phyloP scores from a whole-genome alignment of 306 rosid species.

The Dalbergia cochinchinensis region DNA sequence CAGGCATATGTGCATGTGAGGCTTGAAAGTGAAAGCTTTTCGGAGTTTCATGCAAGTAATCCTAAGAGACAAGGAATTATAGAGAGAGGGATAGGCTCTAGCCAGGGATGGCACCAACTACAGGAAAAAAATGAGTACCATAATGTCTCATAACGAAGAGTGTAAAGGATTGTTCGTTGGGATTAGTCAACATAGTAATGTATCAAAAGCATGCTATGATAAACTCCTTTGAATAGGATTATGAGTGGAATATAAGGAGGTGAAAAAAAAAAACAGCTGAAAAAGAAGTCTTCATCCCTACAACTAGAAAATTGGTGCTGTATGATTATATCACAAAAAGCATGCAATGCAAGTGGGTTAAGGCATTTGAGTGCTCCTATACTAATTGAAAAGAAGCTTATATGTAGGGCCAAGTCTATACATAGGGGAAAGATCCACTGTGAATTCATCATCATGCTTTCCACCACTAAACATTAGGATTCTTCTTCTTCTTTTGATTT shows the following conservation, averaged over 20 bases:
- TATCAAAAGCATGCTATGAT: constrained; percentile 76
- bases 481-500: constrained; percentile 57
- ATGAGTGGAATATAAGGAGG: not conserved
- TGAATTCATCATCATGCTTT: constrained; percentile 69
- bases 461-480: constrained; percentile 69
- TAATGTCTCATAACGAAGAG: constrained; percentile 50
- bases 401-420: constrained; percentile 45
- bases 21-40: constrained; percentile 49
- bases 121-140: constrained; percentile 44
- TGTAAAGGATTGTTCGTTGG: constrained; percentile 65
- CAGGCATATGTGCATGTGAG: constrained; percentile 44
- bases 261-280: constrained; percentile 30
- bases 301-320: constrained; percentile 49
- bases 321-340: constrained; percentile 58
- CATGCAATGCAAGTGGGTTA: constrained; percentile 66
- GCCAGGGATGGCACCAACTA: constrained; percentile 55
- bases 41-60: constrained; percentile 65
- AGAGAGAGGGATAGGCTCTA: constrained; percentile 34
- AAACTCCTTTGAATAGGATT: constrained; percentile 59
- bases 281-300: constrained; percentile 29
- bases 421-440: constrained; percentile 55
- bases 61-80: constrained; percentile 53
- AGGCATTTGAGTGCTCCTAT: constrained; percentile 51
- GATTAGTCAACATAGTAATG: constrained; percentile 91
- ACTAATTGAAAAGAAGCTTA: constrained; percentile 51